A percentile compares a stretch with the other conserved stretches of the same genome.
phyloP scores from a whole-genome alignment of 2,329 filamentous ascomycete species.

The Cercospora citrullina region DNA sequence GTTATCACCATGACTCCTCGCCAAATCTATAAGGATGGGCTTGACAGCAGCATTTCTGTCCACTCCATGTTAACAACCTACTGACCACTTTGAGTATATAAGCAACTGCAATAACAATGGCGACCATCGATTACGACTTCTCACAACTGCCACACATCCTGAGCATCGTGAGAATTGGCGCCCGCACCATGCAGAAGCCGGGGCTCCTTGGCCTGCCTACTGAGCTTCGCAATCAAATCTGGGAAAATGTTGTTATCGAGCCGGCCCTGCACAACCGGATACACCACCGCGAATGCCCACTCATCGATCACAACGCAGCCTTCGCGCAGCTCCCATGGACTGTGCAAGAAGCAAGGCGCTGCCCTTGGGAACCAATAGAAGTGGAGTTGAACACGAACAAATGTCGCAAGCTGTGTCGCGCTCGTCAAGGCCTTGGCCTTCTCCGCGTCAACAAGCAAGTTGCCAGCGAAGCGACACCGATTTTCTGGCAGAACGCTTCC shows the following conservation, averaged over 20 bases:
- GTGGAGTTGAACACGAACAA: not conserved
- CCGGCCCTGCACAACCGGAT: not conserved
- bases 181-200: not conserved
- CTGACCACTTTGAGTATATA: not conserved
- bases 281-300: not conserved
- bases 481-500: not conserved
- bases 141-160: not conserved
- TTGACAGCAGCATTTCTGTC: not conserved
- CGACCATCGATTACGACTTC: not conserved
- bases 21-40: not conserved
- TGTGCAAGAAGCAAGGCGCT: not conserved
- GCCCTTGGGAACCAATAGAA: not conserved
- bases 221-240: not conserved
- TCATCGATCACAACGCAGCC: not conserved
- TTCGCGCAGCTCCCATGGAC: not conserved
- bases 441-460: not conserved
- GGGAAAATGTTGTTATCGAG: not conserved
- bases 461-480: not conserved
- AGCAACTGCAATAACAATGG: not conserved
- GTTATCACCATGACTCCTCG: not conserved
- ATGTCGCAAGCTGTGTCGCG: not conserved
- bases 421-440: not conserved
- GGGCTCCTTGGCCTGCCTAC: not conserved
- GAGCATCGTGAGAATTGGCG: not conserved
- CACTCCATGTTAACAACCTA: not conserved